These are phyloP conservation scores for Neocatenulostroma microsporum DNA, from an alignment of 2,329 filamentous ascomycete species.

Conservation along the genomic window DNA sequence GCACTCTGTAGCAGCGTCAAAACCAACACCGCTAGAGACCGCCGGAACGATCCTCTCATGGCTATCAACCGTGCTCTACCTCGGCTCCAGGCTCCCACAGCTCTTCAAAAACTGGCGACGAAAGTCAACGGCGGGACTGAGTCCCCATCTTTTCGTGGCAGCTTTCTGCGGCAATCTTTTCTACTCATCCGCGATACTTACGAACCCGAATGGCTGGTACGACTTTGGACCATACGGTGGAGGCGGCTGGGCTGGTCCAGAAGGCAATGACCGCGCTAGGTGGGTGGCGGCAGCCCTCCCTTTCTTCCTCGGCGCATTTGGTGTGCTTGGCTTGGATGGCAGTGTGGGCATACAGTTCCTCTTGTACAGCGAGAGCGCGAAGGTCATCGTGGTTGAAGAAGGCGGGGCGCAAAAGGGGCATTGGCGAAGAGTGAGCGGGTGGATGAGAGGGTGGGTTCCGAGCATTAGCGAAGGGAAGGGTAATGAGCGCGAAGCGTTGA, in stretches of 20 bases:
- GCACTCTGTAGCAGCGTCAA: not conserved
- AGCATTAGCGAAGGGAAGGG: slow-evolving; percentile 34
- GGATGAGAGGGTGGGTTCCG: slow-evolving; percentile 61
- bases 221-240: slow-evolving; percentile 49
- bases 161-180: slow-evolving; percentile 62
- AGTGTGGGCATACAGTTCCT: slow-evolving; percentile 57
- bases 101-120: slow-evolving; percentile 58
- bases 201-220: slow-evolving; percentile 57
- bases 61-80: slow-evolving; percentile 50
- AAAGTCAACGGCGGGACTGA: slow-evolving; percentile 56
- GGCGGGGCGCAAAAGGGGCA: slow-evolving; percentile 35
- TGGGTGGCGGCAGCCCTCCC: slow-evolving; percentile 54
- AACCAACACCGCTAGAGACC: slow-evolving; percentile 31
- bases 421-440: slow-evolving; percentile 54
- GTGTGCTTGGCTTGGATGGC: slow-evolving; percentile 55
- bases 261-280: slow-evolving; percentile 47
- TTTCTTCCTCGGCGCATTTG: slow-evolving; percentile 59
- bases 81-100: slow-evolving; percentile 55
- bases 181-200: slow-evolving; percentile 55
- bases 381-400: slow-evolving; percentile 40
- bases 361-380: slow-evolving; percentile 45
- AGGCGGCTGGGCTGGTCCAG: slow-evolving; percentile 49
- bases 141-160: slow-evolving; percentile 55
- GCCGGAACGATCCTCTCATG: slow-evolving; percentile 49
- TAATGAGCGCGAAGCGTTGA: slow-evolving; percentile 16